phyloP scores from a whole-genome alignment of 139 green algal genomes.

The Micractinium sp. region DNA sequence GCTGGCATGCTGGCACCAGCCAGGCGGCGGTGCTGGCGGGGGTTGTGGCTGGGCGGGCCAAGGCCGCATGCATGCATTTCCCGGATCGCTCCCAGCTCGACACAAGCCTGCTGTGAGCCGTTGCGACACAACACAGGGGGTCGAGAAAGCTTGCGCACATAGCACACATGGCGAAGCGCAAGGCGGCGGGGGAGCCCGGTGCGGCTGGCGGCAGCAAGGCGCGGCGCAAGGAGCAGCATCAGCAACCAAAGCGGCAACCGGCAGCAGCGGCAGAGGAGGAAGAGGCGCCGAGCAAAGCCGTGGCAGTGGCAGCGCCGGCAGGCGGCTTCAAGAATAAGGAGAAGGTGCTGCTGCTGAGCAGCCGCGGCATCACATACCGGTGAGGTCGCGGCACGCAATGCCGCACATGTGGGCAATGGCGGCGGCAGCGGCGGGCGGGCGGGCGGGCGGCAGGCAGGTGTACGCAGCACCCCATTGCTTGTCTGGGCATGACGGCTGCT shows the following conservation, averaged over 20 bases:
- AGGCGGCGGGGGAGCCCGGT: not conserved
- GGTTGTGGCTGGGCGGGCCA: too few relatives aligned
- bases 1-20: too few relatives aligned
- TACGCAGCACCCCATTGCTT: not conserved
- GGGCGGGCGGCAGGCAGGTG: not conserved
- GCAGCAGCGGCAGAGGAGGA: not conserved
- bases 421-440: not conserved
- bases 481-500: not conserved
- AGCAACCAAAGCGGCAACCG: not conserved
- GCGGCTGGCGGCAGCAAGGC: conserved; percentile 4
- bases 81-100: not conserved
- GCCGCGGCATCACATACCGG: conserved; percentile 82
- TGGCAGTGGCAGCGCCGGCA: not conserved
- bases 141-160: not conserved
- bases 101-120: too few relatives aligned
- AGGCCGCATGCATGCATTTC: not conserved
- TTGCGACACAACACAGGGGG: not conserved
- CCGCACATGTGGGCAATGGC: not conserved
- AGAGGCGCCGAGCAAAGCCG: not conserved
- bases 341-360: conserved; percentile 88
- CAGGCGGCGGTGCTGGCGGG: too few relatives aligned
- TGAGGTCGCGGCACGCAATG: conserved; percentile 24
- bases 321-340: conserved; percentile 85
- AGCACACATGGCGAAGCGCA: conserved; percentile 24
- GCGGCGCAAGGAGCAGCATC: not conserved